Evolutionary conservation across 2,329 filamentous ascomycete species (phyloP).

Genomic region (Xylariaceae sp.): DNA sequence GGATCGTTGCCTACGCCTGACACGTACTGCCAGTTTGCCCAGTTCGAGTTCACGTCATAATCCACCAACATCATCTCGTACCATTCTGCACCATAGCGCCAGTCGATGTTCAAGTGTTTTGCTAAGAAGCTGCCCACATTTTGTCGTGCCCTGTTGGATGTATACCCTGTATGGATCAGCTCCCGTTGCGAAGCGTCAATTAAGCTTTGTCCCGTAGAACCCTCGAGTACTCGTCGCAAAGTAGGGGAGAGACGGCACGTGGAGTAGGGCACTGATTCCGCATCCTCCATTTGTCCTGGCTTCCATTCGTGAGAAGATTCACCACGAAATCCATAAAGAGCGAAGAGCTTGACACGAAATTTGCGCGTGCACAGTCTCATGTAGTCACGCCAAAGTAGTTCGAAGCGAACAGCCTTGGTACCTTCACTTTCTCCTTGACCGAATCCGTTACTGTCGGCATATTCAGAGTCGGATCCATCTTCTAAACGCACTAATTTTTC

Average conservation of each 20-base stretch:
- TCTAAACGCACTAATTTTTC: slow-evolving; percentile 66
- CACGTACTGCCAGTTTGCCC: slow-evolving; percentile 82
- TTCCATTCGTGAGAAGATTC: slow-evolving; percentile 50
- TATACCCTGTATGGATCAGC: slow-evolving; percentile 72
- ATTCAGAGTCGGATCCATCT: slow-evolving; percentile 50
- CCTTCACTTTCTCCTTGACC: slow-evolving; percentile 71
- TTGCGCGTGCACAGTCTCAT: slow-evolving; percentile 75
- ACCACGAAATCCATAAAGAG: slow-evolving; percentile 60
- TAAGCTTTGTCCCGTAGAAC: slow-evolving; percentile 70
- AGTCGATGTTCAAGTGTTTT: slow-evolving; percentile 73
- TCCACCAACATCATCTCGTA: slow-evolving; percentile 74
- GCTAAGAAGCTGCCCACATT: slow-evolving; percentile 74
- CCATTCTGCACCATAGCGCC: slow-evolving; percentile 79
- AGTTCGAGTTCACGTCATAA: slow-evolving; percentile 74
- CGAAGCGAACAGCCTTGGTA: slow-evolving; percentile 66
- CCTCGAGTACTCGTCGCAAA: slow-evolving; percentile 60
- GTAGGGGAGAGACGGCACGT: slow-evolving; percentile 45
- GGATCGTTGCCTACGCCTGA: slow-evolving; percentile 79
- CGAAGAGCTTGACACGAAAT: slow-evolving; percentile 64
- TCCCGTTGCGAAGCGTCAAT: slow-evolving; percentile 78
- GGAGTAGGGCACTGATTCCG: slow-evolving; percentile 27
- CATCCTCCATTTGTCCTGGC: slow-evolving; percentile 34
- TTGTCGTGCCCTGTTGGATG: slow-evolving; percentile 71
- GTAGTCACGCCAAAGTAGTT: slow-evolving; percentile 77
- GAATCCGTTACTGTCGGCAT: slow-evolving; percentile 52